phyloP scores from a whole-genome alignment of 2,329 filamentous ascomycete species.

The Exophiala sp. region DNA sequence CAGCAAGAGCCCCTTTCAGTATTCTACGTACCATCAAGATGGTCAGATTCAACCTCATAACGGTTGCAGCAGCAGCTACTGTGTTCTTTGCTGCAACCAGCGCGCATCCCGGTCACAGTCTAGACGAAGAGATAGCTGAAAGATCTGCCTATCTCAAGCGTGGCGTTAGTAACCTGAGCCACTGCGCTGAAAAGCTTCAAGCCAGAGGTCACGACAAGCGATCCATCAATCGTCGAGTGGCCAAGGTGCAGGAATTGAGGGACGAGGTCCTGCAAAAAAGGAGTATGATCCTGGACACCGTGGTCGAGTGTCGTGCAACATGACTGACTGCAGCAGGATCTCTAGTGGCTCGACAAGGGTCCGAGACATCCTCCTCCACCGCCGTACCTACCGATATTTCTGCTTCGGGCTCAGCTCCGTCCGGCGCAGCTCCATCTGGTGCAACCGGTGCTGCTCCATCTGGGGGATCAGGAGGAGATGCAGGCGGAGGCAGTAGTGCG shows the following conservation, averaged over 20 bases:
- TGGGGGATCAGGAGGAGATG: neutral
- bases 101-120: slow-evolving; percentile 51
- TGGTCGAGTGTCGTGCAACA: neutral
- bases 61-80: too few species aligned
- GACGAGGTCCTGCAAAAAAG: slow-evolving; percentile 33
- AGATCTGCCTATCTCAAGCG: slow-evolving; percentile 46
- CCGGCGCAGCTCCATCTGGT: slow-evolving; percentile 31
- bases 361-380: slow-evolving; percentile 28
- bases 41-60: too few species aligned
- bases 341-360: neutral
- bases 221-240: slow-evolving; percentile 46
- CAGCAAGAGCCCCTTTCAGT: too few species aligned
- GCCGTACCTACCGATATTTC: slow-evolving; percentile 37
- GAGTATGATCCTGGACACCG: neutral
- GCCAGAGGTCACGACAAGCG: slow-evolving; percentile 46
- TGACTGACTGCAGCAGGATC: neutral
- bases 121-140: slow-evolving; percentile 49
- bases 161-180: slow-evolving; percentile 42
- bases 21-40: too few species aligned
- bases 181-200: slow-evolving; percentile 48
- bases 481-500: neutral
- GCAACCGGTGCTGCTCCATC: neutral
- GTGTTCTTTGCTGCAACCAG: neutral
- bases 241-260: slow-evolving; percentile 42
- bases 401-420: slow-evolving; percentile 29